Percentiles rank a stretch among this genome's conserved stretches.
phyloP scores from a whole-genome alignment of 140 eudicot genomes.

The Ambrosia hybrid region DNA sequence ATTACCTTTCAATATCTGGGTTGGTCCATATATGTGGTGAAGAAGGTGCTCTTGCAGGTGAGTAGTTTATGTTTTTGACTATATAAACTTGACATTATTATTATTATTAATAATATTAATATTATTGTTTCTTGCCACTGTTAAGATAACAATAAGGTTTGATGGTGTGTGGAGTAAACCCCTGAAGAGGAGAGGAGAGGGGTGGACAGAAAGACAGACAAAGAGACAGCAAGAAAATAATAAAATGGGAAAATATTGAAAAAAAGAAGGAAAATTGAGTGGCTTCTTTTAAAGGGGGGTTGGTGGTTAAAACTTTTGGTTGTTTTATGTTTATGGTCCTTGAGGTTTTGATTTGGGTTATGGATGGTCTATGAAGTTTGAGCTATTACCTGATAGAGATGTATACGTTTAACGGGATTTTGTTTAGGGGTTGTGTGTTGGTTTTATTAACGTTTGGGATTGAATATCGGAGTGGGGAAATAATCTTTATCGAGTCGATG shows the following conservation, averaged over 20 bases:
- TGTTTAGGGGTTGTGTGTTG: background rate
- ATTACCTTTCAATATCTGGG: constrained; percentile 59
- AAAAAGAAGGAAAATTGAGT: constrained; percentile 29
- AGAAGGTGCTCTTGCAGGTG: constrained; percentile 61
- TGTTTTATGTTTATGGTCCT: constrained; percentile 12
- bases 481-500: too few species aligned
- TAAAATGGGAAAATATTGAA: constrained; percentile 18
- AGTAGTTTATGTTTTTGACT: constrained; percentile 54
- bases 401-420: background rate
- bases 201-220: constrained; percentile 11
- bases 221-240: constrained; percentile 19
- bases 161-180: constrained; percentile 29
- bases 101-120: background rate
- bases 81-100: constrained; percentile 59
- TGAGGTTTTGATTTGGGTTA: constrained; percentile 5
- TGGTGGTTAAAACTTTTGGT: constrained; percentile 21
- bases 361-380: background rate
- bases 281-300: constrained; percentile 35
- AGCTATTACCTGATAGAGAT: background rate
- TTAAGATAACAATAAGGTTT: constrained; percentile 21
- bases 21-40: constrained; percentile 62
- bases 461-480: too few species aligned
- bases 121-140: too few species aligned
- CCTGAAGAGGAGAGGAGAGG: constrained; percentile 20
- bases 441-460: too few species aligned